Percentiles rank a stretch among this genome's conserved stretches.
phyloP scores from a whole-genome alignment of 768 basidiomycete species.

The Auriscalpium orientale region DNA sequence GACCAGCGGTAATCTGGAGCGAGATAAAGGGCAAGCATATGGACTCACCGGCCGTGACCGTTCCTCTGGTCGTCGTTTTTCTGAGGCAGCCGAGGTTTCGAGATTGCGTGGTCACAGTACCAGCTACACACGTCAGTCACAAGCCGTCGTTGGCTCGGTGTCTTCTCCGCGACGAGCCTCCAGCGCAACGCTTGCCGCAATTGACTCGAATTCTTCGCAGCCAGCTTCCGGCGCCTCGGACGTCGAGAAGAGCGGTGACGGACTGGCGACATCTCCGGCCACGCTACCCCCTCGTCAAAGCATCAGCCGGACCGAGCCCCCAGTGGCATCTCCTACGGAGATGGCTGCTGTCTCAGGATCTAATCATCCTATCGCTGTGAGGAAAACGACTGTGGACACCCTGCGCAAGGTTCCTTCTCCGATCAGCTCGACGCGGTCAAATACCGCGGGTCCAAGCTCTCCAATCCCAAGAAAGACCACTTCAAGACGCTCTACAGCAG shows the following conservation, averaged over 20 bases:
- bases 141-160: not conserved
- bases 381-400: not conserved
- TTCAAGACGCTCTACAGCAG: conserved; percentile 23
- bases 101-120: too few relatives aligned
- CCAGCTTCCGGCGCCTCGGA: not conserved
- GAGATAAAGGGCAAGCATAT: not conserved
- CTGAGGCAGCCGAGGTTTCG: not conserved
- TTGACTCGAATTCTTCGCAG: not conserved
- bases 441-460: not conserved
- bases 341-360: not conserved
- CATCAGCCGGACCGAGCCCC: not conserved
- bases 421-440: not conserved
- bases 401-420: not conserved
- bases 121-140: too few relatives aligned
- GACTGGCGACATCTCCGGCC: not conserved
- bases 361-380: not conserved
- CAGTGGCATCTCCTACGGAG: not conserved
- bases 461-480: not conserved
- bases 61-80: not conserved
- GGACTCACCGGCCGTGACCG: not conserved
- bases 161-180: not conserved
- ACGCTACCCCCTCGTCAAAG: not conserved
- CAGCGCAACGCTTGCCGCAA: not conserved
- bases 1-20: conserved; percentile 4
- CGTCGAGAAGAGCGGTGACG: not conserved